These are phyloP conservation scores for Antrodiella citrinella DNA, from an alignment of 768 basidiomycete genomes.

Conservation along the genomic window DNA sequence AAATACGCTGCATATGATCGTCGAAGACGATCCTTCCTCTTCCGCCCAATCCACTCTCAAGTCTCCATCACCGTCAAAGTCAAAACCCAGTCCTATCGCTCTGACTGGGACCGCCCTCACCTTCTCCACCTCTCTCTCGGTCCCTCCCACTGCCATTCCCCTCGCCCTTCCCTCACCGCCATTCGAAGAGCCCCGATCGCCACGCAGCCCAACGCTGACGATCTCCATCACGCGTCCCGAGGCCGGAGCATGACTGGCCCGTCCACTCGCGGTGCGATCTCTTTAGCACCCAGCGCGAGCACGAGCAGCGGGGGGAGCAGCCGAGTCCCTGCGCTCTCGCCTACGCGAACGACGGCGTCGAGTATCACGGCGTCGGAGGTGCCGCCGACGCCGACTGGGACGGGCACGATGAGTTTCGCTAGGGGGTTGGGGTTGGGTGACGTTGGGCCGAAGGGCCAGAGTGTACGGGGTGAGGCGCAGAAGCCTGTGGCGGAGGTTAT, in stretches of 20 bases:
- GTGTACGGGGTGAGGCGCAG: not conserved
- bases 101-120: conserved; percentile 8
- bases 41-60: not conserved
- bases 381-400: conserved; percentile 17
- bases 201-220: not conserved
- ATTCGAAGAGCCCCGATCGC: conserved; percentile 2
- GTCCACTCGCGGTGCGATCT: not conserved
- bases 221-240: not conserved
- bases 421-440: not conserved
- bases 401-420: not conserved
- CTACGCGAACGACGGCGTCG: conserved; percentile 17
- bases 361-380: conserved; percentile 9
- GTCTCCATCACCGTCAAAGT: not conserved
- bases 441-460: conserved; percentile 12
- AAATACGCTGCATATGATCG: not conserved
- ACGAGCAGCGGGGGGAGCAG: conserved; percentile 1
- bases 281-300: conserved; percentile 5
- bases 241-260: not conserved
- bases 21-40: not conserved
- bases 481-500: conserved; percentile 15
- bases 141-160: not conserved
- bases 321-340: conserved; percentile 5
- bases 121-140: conserved; percentile 1
- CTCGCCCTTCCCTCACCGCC: not conserved
- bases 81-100: conserved; percentile 10